Conservation (phyloP, 2,329 filamentous ascomycete genomes). For the Epichloe sylvatica region DNA sequence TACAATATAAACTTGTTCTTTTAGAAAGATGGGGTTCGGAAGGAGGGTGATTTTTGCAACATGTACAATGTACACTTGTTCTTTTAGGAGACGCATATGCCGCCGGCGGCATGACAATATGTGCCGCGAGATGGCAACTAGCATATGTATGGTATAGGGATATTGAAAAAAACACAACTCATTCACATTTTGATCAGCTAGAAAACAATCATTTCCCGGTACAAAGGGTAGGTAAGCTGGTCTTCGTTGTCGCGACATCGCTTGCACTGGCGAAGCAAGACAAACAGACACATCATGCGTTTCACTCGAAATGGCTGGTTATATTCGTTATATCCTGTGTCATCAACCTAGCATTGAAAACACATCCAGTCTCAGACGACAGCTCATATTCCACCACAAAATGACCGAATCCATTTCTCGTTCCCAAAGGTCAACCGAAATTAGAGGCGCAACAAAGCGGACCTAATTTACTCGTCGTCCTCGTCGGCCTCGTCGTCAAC, state of each 20-base stretch:
- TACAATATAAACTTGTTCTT: not conserved
- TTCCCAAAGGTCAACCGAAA: not conserved
- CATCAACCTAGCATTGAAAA: not conserved
- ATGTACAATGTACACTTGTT: not conserved
- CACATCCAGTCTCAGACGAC: not conserved
- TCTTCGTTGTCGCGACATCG: not conserved
- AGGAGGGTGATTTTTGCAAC: too few species aligned
- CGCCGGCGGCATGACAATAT: not conserved
- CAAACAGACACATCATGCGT: not conserved
- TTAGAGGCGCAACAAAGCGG: conserved; percentile 3
- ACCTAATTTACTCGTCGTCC: conserved; percentile 77
- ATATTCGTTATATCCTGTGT: conserved; percentile 11
- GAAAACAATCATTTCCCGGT: too few species aligned
- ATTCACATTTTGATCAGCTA: too few species aligned
- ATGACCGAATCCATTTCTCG: conserved; percentile 1
- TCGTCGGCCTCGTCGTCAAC: conserved; percentile 96
- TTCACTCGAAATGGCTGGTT: conserved; percentile 15
- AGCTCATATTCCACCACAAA: not conserved
- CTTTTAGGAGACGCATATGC: not conserved
- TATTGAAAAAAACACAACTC: too few species aligned
- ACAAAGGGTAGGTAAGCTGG: too few species aligned
- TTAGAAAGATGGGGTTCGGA: not conserved
- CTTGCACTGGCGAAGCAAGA: not conserved
- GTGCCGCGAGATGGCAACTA: not conserved
- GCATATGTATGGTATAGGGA: not conserved